Base-by-base conservation (phyloP, 2,329 filamentous ascomycete species). In the Phyllosticta ampelicida region DNA sequence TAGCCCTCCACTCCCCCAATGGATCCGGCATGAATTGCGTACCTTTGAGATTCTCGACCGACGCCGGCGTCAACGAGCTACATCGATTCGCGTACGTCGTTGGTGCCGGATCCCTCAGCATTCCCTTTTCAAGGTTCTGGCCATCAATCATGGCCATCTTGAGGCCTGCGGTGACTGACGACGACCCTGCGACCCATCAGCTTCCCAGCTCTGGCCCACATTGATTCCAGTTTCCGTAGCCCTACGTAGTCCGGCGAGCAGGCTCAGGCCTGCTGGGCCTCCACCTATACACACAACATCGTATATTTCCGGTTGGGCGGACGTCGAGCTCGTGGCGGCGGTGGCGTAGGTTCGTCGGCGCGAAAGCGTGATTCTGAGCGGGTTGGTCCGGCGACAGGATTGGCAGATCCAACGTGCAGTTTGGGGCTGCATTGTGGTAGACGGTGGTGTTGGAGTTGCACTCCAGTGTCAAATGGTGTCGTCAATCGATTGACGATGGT, bases 201-300 rank as follows among this genome's bases (percentile, higher is more conserved):
- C 36, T n/a, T 44, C 13, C 36, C 13, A 44, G 36, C 56, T 26
- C 23, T n/a, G n/a, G 13, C 16, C 36, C 36, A n/a, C 6, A n/a
- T 8, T 6, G 8, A n/a, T 3, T 44, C 5, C 26, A 26, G 30
- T 26, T 51, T 19, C 53, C 55, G 53, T 26, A 28, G 44, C 57
- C 68, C 58, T 66, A 70, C 74, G 72, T 59, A 76, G 61, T 5
- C 70, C 74, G 36, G 71, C 67, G 21, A 75, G 67, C 51, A 79
- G 65, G 67, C 90, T 95, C 60, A 99, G 78, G 58, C 92, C 92
- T 51, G 90, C 90, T 21, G 91, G 90, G 5, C 91, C 90, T 61
- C 90, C 91, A 61, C 90, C 90, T 56, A 96, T 87, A 66, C 90
- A 94, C 62, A 96, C 89, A 29, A 96, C 87, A 80, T 96, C 90